Percentiles rank a stretch among this genome's conserved stretches.
These are phyloP conservation scores for Wallemia mellicola DNA, from an alignment of 1,284 basidiomycete genomes.

Conservation along the genomic window DNA sequence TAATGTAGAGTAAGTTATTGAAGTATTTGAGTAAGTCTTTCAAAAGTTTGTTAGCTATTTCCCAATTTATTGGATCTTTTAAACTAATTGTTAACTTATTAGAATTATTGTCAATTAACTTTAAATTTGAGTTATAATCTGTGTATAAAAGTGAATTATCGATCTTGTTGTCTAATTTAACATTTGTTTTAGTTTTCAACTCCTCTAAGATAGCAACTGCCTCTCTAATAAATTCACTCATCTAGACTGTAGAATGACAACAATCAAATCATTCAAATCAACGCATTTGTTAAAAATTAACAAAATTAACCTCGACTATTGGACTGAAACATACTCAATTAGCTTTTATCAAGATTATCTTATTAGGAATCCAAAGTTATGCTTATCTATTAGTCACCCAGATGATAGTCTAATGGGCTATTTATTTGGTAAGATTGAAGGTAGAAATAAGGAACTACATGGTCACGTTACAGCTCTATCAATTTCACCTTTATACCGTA, in stretches of 20 bases:
- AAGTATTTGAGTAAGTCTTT: background rate
- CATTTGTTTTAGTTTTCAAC: background rate
- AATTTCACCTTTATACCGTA: conserved; percentile 14
- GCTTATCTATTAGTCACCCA: conserved; percentile 9
- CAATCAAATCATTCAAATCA: conserved; percentile 19
- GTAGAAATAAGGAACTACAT: conserved; percentile 15
- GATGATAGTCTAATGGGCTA: conserved; percentile 1
- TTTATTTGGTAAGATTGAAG: conserved; percentile 17
- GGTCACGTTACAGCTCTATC: conserved; percentile 17
- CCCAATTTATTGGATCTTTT: background rate
- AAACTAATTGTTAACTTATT: background rate
- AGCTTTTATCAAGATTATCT: conserved; percentile 7
- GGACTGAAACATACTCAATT: conserved; percentile 19
- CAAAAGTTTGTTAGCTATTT: background rate
- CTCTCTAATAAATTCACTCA: background rate
- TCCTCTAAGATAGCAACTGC: no score
- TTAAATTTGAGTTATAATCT: background rate
- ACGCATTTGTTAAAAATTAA: conserved; percentile 20
- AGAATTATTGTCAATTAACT: background rate
- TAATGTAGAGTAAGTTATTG: background rate
- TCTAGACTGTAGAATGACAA: conserved; percentile 14
- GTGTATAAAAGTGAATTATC: background rate
- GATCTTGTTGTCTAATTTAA: background rate
- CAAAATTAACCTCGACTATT: conserved; percentile 20
- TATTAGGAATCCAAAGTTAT: conserved; percentile 15